Evolutionary conservation across 129 eudicot genomes (phyloP).

Genomic region (Flaveria bidentis): DNA sequence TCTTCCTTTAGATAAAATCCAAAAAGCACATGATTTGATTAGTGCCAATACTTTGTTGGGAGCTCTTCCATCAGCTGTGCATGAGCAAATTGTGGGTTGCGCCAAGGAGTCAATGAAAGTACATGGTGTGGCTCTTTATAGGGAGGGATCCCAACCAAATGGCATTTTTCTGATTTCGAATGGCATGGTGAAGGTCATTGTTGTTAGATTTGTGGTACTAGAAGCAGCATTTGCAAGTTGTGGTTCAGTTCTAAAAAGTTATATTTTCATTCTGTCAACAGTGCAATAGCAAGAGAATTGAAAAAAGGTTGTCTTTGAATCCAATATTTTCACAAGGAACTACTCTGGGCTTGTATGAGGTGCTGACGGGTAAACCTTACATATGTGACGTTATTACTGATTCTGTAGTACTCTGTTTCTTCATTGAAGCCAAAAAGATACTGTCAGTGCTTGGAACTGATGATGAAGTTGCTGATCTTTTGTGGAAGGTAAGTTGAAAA

Average conservation of each 20-base stretch:
- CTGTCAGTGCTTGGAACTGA: conserved; percentile 59
- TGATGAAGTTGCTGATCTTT: conserved; percentile 70
- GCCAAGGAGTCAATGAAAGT: conserved; percentile 74
- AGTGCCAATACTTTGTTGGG: conserved; percentile 76
- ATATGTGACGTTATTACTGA: conserved; percentile 76
- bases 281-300: conserved; percentile 60
- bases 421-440: conserved; percentile 71
- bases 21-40: conserved; percentile 63
- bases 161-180: conserved; percentile 85
- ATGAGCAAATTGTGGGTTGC: conserved; percentile 58
- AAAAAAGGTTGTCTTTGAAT: conserved; percentile 53
- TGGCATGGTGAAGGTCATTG: conserved; percentile 83
- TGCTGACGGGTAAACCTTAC: conserved; percentile 76
- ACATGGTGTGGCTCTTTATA: conserved; percentile 62
- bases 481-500: conserved; percentile 68
- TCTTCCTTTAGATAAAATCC: conserved; percentile 82
- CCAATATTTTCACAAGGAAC: conserved; percentile 83
- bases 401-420: conserved; percentile 80
- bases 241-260: conserved; percentile 6
- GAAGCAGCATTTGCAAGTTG: conserved; percentile 4
- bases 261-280: conserved; percentile 31
- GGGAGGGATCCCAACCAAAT: conserved; percentile 71
- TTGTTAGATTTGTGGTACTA: background rate
- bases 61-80: conserved; percentile 65
- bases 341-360: conserved; percentile 84